Percentiles rank a stretch among this genome's conserved stretches.
Conservation (phyloP, 441 rosid species). For the Jatropha multifida region DNA sequence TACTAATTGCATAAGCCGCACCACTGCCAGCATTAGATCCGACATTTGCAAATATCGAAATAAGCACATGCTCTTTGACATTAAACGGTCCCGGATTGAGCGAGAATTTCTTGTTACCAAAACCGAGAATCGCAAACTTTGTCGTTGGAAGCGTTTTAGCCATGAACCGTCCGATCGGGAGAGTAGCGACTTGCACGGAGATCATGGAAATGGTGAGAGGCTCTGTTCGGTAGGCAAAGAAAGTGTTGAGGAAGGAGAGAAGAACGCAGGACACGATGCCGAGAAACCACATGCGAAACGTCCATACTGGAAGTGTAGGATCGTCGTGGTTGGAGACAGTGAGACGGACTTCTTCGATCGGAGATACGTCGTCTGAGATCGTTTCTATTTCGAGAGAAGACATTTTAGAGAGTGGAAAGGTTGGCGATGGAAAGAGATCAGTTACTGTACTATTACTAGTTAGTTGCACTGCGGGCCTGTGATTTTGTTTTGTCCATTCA, state of each 20-base stretch:
- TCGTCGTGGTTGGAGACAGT: slow-evolving; percentile 62
- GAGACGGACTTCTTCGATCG: slow-evolving; percentile 69
- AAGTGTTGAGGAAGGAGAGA: slow-evolving; percentile 78
- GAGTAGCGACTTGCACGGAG: slow-evolving; percentile 61
- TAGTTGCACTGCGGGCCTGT: too few relatives aligned
- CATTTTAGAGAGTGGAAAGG: neutral
- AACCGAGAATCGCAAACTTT: slow-evolving; percentile 44
- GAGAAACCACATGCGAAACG: slow-evolving; percentile 73
- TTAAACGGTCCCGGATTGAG: slow-evolving; percentile 81
- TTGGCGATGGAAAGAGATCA: neutral
- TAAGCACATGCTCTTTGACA: slow-evolving; percentile 72
- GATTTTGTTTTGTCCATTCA: neutral
- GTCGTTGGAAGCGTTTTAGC: slow-evolving; percentile 50
- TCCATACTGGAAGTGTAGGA: slow-evolving; percentile 67
- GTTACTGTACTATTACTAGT: neutral
- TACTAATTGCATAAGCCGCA: slow-evolving; percentile 62
- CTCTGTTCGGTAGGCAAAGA: slow-evolving; percentile 69
- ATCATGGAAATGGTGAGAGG: slow-evolving; percentile 59
- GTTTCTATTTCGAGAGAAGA: slow-evolving; percentile 6
- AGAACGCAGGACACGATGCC: slow-evolving; percentile 58
- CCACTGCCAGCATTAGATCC: slow-evolving; percentile 55
- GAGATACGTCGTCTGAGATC: slow-evolving; percentile 43
- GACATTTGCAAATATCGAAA: slow-evolving; percentile 76
- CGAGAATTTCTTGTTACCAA: slow-evolving; percentile 44
- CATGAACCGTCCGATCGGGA: slow-evolving; percentile 67